phyloP scores from a whole-genome alignment of 495 filamentous ascomycete genomes.

The Xylaria flabelliformis region DNA sequence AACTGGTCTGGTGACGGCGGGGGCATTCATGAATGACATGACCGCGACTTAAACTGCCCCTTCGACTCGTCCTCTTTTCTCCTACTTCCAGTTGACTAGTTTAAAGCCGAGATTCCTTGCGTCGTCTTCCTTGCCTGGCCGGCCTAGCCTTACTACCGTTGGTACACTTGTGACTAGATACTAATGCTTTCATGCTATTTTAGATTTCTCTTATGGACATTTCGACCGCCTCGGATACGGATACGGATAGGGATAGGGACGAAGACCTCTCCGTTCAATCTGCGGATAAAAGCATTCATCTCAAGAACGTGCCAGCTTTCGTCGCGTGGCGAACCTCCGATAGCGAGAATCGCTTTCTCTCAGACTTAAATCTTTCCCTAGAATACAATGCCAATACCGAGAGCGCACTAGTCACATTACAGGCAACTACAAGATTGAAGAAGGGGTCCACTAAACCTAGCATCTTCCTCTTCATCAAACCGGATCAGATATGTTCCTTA shows the following conservation, averaged over 20 bases:
- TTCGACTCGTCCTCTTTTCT: not conserved
- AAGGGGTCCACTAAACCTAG: not conserved
- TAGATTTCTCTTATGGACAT: conserved; percentile 1
- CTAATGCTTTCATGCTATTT: not conserved
- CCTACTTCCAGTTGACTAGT: not conserved
- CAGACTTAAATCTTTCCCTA: not conserved
- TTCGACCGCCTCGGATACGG: conserved; percentile 15
- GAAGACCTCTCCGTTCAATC: not conserved
- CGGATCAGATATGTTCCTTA: conserved; percentile 4
- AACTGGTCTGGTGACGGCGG: conserved; percentile 6
- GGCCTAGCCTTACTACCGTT: not conserved
- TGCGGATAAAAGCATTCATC: not conserved
- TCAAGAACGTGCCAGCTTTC: conserved; percentile 12
- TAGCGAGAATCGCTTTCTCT: not conserved
- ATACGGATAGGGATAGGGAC: conserved; percentile 9
- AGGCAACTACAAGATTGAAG: conserved; percentile 8
- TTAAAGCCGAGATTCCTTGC: not conserved
- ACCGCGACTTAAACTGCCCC: not conserved
- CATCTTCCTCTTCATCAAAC: conserved; percentile 15
- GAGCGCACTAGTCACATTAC: not conserved
- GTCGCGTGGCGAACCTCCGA: conserved; percentile 4
- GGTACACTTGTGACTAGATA: not conserved
- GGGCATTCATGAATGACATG: conserved; percentile 14
- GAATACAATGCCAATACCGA: not conserved
- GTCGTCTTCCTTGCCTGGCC: not conserved